Percentiles rank a stretch among this genome's conserved stretches.
These are phyloP conservation scores for Ogataea neopini DNA, from an alignment of 805 yeast genomes.

Conservation along the genomic window DNA sequence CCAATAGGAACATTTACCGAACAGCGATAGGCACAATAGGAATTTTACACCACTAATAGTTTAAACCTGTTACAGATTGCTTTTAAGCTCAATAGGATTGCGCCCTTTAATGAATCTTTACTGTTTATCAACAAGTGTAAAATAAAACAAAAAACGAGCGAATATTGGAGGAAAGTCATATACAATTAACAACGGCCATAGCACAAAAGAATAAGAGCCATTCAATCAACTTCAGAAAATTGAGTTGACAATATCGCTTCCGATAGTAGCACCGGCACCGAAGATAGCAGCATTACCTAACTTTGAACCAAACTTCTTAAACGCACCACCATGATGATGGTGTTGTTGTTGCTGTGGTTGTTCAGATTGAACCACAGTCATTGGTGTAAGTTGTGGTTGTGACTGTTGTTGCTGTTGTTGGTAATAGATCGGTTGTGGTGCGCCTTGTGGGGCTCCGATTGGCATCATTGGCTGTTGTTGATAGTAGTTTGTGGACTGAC, in stretches of 20 bases:
- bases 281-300: slow-evolving; percentile 94
- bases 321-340: slow-evolving; percentile 22
- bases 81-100: neutral
- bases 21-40: neutral
- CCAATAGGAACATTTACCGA: neutral
- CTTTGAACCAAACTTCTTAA: slow-evolving; percentile 77
- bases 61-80: neutral
- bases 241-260: slow-evolving; percentile 79
- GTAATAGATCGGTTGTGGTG: slow-evolving; percentile 18
- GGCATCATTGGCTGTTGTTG: slow-evolving; percentile 27
- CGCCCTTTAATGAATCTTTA: slow-evolving; percentile 7
- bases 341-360: slow-evolving; percentile 23
- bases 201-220: neutral
- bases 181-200: neutral
- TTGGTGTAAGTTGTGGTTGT: slow-evolving; percentile 23
- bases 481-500: slow-evolving; percentile 17
- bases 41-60: neutral
- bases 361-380: slow-evolving; percentile 20
- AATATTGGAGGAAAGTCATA: neutral
- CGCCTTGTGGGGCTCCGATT: slow-evolving; percentile 10
- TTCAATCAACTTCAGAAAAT: slow-evolving; percentile 47
- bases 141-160: neutral
- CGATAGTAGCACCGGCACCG: slow-evolving; percentile 97
- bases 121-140: slow-evolving; percentile 3
- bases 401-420: slow-evolving; percentile 23